phyloP scores from a whole-genome alignment of 345 rosid species.

The Acer yangbiense region DNA sequence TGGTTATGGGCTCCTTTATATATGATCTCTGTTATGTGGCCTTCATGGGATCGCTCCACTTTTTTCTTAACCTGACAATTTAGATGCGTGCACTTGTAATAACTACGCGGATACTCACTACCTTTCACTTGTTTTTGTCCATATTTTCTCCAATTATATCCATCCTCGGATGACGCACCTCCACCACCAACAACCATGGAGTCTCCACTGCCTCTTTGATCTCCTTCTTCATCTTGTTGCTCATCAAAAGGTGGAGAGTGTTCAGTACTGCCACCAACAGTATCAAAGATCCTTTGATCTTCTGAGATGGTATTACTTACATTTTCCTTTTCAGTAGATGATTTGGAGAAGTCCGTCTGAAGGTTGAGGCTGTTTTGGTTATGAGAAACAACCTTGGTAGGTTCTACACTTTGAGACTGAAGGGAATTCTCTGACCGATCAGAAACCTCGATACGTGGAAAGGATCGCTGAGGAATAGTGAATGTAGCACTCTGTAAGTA shows the following conservation, averaged over 20 bases:
- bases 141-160: conserved; percentile 94
- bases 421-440: conserved; percentile 53
- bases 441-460: conserved; percentile 47
- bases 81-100: conserved; percentile 91
- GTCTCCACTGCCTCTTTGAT: conserved; percentile 67
- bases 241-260: conserved; percentile 66
- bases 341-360: conserved; percentile 44
- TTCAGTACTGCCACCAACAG: conserved; percentile 41
- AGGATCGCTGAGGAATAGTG: conserved; percentile 47
- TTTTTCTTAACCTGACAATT: conserved; percentile 92
- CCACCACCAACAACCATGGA: conserved; percentile 48
- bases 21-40: conserved; percentile 95
- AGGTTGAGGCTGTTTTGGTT: conserved; percentile 38
- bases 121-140: conserved; percentile 98
- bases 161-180: conserved; percentile 78
- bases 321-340: conserved; percentile 41
- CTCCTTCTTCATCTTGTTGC: conserved; percentile 64
- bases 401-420: conserved; percentile 40
- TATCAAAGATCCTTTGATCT: conserved; percentile 43
- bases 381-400: conserved; percentile 41
- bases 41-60: conserved; percentile 92
- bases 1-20: conserved; percentile 94
- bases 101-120: conserved; percentile 94
- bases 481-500: conserved; percentile 29
- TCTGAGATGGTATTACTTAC: conserved; percentile 31